Evolutionary conservation across 768 basidiomycete species (phyloP).

Genomic region (Leucocoprinus sp.): DNA sequence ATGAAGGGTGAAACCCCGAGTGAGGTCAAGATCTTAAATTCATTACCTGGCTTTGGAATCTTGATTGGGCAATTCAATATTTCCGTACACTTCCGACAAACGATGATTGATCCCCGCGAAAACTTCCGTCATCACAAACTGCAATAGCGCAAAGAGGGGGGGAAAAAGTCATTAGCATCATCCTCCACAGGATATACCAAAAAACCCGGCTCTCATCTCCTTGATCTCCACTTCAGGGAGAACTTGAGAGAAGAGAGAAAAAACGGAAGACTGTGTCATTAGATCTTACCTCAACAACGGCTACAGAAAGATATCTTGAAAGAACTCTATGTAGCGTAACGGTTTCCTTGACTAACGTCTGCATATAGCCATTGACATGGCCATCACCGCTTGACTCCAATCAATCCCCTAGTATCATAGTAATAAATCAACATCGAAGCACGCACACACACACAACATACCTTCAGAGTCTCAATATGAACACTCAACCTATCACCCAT

Average conservation of each 20-base stretch:
- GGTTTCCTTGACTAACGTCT: slow-evolving; percentile 89
- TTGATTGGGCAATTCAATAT: slow-evolving; percentile 72
- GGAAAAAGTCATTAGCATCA: slow-evolving; percentile 12
- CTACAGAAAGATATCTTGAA: slow-evolving; percentile 74
- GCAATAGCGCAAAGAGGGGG: slow-evolving; percentile 6
- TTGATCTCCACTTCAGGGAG: too few relatives aligned
- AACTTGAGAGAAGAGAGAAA: slow-evolving; percentile 11
- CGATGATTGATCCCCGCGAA: slow-evolving; percentile 89
- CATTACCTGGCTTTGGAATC: slow-evolving; percentile 82
- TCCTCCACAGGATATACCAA: background rate
- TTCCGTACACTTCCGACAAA: slow-evolving; percentile 77
- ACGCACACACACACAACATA: slow-evolving; percentile 19
- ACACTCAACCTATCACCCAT: slow-evolving; percentile 91
- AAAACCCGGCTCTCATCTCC: background rate
- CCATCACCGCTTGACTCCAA: slow-evolving; percentile 60
- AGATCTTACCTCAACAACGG: slow-evolving; percentile 71
- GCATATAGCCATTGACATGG: slow-evolving; percentile 83
- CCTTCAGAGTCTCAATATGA: slow-evolving; percentile 80
- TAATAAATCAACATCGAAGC: slow-evolving; percentile 5
- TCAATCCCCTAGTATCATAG: slow-evolving; percentile 49
- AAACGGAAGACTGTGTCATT: slow-evolving; percentile 8
- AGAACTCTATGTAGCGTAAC: slow-evolving; percentile 93
- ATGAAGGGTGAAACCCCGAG: background rate
- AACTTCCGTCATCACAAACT: slow-evolving; percentile 95
- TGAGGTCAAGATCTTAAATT: slow-evolving; percentile 1